A percentile compares a stretch with the other conserved stretches of the same genome.
Evolutionary conservation across 1,284 basidiomycete species (phyloP).

Genomic region (Austroboletus rostrupii): DNA sequence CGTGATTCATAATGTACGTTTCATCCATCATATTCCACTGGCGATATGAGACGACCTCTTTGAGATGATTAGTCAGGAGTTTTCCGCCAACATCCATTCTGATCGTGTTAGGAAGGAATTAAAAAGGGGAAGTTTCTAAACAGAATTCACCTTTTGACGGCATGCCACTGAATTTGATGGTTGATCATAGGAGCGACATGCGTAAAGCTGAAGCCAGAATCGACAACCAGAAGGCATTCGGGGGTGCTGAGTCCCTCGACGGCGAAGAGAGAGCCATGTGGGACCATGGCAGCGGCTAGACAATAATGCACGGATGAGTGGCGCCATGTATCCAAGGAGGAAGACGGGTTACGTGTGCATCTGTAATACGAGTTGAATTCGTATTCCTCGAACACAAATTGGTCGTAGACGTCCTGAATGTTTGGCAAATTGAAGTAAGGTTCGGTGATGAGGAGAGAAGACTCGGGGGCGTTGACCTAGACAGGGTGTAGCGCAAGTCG

Average conservation of each 20-base stretch:
- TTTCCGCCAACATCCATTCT: conserved; percentile 94
- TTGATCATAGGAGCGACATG: conserved; percentile 85
- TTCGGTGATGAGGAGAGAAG: conserved; percentile 83
- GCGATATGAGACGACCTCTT: conserved; percentile 88
- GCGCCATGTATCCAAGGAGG: conserved; percentile 17
- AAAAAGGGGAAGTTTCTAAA: conserved; percentile 14
- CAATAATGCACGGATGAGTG: conserved; percentile 17
- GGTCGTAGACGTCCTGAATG: conserved; percentile 87
- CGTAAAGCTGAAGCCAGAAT: conserved; percentile 90
- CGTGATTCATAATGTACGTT: conserved; percentile 86
- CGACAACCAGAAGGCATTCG: conserved; percentile 81
- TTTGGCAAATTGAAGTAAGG: conserved; percentile 92
- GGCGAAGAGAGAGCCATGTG: conserved; percentile 63
- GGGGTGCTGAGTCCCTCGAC: conserved; percentile 47
- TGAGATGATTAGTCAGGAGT: conserved; percentile 90
- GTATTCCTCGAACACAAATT: conserved; percentile 95
- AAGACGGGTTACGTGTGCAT: conserved; percentile 63
- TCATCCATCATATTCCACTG: conserved; percentile 99
- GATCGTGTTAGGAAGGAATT: conserved; percentile 18
- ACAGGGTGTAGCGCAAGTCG: conserved; percentile 3
- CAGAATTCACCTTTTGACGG: conserved; percentile 68
- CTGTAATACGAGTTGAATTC: conserved; percentile 84
- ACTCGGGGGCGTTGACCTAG: conserved; percentile 69
- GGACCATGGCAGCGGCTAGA: conserved; percentile 74
- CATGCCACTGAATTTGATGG: conserved; percentile 71